Conservation (phyloP, 495 filamentous ascomycete species). For the Hypoxylon rickii region DNA sequence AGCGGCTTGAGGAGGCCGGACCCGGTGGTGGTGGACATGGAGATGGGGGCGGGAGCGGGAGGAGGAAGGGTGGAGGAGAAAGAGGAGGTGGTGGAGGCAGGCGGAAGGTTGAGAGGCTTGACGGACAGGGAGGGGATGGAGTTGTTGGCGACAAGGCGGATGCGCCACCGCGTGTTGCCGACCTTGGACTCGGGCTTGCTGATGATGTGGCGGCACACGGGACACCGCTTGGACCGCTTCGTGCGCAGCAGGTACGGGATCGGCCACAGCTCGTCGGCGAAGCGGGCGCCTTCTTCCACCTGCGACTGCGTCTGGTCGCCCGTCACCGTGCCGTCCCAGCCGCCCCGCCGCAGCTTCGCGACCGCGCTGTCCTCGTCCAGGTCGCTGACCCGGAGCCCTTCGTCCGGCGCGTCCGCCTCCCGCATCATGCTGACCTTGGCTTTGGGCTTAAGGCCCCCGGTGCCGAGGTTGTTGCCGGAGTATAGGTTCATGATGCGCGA, state of each 20-base stretch:
- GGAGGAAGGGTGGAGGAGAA: background rate
- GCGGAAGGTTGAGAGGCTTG: constrained; percentile 62
- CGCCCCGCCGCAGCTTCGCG: constrained; percentile 46
- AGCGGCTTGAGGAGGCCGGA: constrained; percentile 61
- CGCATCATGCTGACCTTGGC: constrained; percentile 72
- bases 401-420: constrained; percentile 68
- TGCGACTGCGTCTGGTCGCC: constrained; percentile 44
- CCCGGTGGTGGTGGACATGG: background rate
- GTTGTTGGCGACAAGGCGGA: constrained; percentile 84
- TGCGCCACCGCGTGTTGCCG: constrained; percentile 81
- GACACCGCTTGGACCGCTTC: constrained; percentile 91
- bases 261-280: constrained; percentile 73
- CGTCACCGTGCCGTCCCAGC: constrained; percentile 48
- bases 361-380: constrained; percentile 58
- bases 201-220: constrained; percentile 90
- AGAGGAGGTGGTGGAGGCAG: constrained; percentile 1
- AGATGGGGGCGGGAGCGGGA: background rate
- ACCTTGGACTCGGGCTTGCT: constrained; percentile 93
- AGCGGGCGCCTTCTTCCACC: constrained; percentile 58
- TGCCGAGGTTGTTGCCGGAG: constrained; percentile 61
- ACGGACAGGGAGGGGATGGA: constrained; percentile 83
- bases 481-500: constrained; percentile 92
- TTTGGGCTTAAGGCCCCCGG: constrained; percentile 67
- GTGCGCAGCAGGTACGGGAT: constrained; percentile 81
- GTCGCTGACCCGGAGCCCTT: constrained; percentile 66